Percentiles rank a stretch among this genome's conserved stretches.
Conservation (phyloP, 176 grass and related monocot genomes). For the Elaeis guineensis region DNA sequence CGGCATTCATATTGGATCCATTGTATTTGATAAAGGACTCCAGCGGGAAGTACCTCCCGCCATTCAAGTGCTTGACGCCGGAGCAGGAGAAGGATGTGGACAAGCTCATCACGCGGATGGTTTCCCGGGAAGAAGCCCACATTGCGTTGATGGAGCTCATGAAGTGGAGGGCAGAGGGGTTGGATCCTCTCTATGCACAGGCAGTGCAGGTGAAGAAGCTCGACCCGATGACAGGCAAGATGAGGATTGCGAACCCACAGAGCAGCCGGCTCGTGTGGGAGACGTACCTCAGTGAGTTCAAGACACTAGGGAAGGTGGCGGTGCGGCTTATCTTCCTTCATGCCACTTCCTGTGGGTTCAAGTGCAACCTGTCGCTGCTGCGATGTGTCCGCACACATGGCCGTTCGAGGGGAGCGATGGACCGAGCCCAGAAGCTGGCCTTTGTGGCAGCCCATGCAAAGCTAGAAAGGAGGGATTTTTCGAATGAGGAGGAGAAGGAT, state of each 20-base stretch:
- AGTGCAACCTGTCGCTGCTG: slow-evolving; percentile 32
- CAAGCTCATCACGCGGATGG: background rate
- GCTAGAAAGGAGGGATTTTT: slow-evolving; percentile 54
- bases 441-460: slow-evolving; percentile 64
- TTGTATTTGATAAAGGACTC: background rate
- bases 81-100: slow-evolving; percentile 5
- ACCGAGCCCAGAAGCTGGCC: slow-evolving; percentile 47
- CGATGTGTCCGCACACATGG: slow-evolving; percentile 38
- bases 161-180: slow-evolving; percentile 1
- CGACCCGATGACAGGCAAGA: slow-evolving; percentile 61
- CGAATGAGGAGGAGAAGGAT: slow-evolving; percentile 58
- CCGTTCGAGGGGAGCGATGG: slow-evolving; percentile 10
- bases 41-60: slow-evolving; percentile 1
- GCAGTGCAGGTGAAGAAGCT: slow-evolving; percentile 1
- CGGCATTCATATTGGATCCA: slow-evolving; percentile 59
- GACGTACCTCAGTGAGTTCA: slow-evolving; percentile 80
- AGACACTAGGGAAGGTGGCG: slow-evolving; percentile 62
- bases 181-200: slow-evolving; percentile 1
- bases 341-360: slow-evolving; percentile 49
- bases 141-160: slow-evolving; percentile 2
- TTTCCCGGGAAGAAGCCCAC: background rate
- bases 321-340: slow-evolving; percentile 89
- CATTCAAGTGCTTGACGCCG: background rate
- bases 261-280: slow-evolving; percentile 90
- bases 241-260: slow-evolving; percentile 78